These are phyloP conservation scores for Phytopythium cucurbitacearum DNA, from an alignment of 352 stramenopile genomes.

Conservation along the genomic window DNA sequence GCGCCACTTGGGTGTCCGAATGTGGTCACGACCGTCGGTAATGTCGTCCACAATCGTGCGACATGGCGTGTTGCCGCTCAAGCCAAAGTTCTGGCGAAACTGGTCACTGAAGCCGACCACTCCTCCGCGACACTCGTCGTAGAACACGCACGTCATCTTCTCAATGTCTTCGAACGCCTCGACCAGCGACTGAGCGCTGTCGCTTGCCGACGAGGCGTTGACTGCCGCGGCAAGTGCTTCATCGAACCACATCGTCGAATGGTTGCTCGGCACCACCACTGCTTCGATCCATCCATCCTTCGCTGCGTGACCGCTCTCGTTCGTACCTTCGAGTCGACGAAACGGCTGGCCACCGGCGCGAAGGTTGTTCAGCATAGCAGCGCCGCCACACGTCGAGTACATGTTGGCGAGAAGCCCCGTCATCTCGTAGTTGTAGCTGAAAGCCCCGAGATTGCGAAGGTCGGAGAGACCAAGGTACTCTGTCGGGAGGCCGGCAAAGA, in stretches of 20 bases:
- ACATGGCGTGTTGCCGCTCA: slow-evolving; percentile 54
- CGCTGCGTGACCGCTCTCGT: slow-evolving; percentile 4
- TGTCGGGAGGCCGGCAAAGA: slow-evolving; percentile 49
- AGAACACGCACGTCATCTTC: slow-evolving; percentile 89
- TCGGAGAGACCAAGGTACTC: slow-evolving; percentile 74
- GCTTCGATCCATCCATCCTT: slow-evolving; percentile 44
- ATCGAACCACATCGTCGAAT: slow-evolving; percentile 40
- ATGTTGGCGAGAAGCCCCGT: slow-evolving; percentile 62
- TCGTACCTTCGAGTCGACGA: slow-evolving; percentile 16
- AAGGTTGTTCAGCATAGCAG: slow-evolving; percentile 16
- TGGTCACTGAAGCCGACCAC: slow-evolving; percentile 57
- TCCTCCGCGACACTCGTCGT: slow-evolving; percentile 74
- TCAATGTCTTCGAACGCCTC: slow-evolving; percentile 67
- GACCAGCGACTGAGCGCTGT: slow-evolving; percentile 17
- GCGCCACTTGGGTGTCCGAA: slow-evolving; percentile 72
- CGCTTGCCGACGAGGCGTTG: slow-evolving; percentile 24
- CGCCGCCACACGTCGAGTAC: slow-evolving; percentile 67
- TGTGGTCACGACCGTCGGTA: slow-evolving; percentile 44
- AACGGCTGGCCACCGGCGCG: slow-evolving; percentile 12
- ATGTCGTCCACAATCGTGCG: slow-evolving; percentile 54
- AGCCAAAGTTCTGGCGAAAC: slow-evolving; percentile 71
- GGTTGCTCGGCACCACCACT: slow-evolving; percentile 52
- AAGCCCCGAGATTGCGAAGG: slow-evolving; percentile 61
- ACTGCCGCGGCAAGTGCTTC: slow-evolving; percentile 45
- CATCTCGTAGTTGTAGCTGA: slow-evolving; percentile 88